phyloP scores from a whole-genome alignment of 495 filamentous ascomycete species.

The Lophium mytilinum region DNA sequence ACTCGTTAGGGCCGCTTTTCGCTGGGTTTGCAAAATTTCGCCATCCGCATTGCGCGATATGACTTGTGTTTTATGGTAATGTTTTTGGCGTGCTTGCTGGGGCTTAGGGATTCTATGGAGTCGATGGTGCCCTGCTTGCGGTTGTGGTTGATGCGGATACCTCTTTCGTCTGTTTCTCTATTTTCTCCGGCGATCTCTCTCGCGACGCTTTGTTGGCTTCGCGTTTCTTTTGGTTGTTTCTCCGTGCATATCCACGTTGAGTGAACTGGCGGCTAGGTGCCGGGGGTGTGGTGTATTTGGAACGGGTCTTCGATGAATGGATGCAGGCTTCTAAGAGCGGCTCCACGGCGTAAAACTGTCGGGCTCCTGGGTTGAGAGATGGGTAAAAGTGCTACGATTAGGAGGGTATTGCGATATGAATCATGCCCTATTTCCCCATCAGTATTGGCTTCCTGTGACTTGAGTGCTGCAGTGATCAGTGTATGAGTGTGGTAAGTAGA shows the following conservation, averaged over 20 bases:
- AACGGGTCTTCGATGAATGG: conserved; percentile 8
- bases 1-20: background rate
- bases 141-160: conserved; percentile 23
- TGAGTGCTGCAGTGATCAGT: background rate
- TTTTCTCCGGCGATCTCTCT: background rate
- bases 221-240: background rate
- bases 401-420: conserved; percentile 22
- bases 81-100: conserved; percentile 1
- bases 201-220: conserved; percentile 2
- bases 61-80: conserved; percentile 5
- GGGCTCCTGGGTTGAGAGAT: conserved; percentile 8
- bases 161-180: conserved; percentile 19
- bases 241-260: conserved; percentile 23
- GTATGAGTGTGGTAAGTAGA: too few relatives aligned
- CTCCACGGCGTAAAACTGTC: conserved; percentile 10
- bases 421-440: conserved; percentile 9
- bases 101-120: conserved; percentile 1
- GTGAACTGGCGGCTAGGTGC: conserved; percentile 1
- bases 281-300: conserved; percentile 14
- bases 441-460: background rate
- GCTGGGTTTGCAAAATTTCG: conserved; percentile 4
- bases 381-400: conserved; percentile 21
- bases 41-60: conserved; percentile 8
- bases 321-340: background rate
- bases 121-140: conserved; percentile 7